Evolutionary conservation across 306 rosid genomes (phyloP).

Genomic region (Begonia masoniana): DNA sequence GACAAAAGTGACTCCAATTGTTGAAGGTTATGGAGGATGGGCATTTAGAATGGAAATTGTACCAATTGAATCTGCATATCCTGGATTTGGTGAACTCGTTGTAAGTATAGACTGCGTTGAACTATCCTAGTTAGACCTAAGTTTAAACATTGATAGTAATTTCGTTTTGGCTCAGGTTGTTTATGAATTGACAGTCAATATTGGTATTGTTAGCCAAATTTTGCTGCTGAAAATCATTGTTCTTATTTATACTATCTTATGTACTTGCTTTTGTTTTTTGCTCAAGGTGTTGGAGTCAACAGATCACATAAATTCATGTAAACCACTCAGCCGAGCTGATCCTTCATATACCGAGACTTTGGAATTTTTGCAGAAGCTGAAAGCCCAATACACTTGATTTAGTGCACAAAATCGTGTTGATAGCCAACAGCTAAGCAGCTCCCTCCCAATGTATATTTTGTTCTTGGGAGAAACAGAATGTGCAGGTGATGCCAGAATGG

Average conservation of each 20-base stretch:
- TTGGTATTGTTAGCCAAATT: neutral
- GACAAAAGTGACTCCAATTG: conserved; percentile 98
- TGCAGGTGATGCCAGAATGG: too few species aligned
- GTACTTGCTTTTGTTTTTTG: conserved; percentile 5
- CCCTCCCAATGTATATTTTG: neutral
- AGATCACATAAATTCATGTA: conserved; percentile 92
- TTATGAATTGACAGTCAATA: too few species aligned
- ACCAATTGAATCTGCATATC: conserved; percentile 95
- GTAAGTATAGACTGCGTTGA: conserved; percentile 35
- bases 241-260: neutral
- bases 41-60: conserved; percentile 91
- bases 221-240: neutral
- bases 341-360: conserved; percentile 75
- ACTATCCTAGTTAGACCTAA: neutral
- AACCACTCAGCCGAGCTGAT: conserved; percentile 65
- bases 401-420: too few species aligned
- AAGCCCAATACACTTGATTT: conserved; percentile 16
- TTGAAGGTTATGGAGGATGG: conserved; percentile 99
- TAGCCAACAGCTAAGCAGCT: neutral
- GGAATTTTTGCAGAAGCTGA: conserved; percentile 62
- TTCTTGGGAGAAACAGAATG: too few species aligned
- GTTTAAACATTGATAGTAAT: too few species aligned
- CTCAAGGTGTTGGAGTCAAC: conserved; percentile 86
- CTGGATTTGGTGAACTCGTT: conserved; percentile 93
- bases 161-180: too few species aligned